Conservation (phyloP, 106 monocot species). For the Chionographis japonica region DNA sequence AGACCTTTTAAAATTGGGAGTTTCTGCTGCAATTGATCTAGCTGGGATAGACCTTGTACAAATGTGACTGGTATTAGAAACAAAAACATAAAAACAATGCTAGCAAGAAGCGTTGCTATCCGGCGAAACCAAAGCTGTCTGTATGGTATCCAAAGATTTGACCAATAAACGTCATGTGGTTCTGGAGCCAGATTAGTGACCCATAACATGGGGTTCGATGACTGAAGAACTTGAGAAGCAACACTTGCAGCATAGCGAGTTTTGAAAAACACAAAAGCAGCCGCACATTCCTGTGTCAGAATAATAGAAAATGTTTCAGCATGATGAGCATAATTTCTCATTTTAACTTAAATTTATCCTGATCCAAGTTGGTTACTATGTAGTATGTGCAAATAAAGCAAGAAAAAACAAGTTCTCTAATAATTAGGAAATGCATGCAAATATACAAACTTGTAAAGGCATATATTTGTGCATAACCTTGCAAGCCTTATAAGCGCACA, state of each 20-base stretch:
- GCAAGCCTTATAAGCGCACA: too few species aligned
- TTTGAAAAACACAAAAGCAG: constrained; percentile 91
- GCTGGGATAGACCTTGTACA: constrained; percentile 70
- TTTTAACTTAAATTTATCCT: too few species aligned
- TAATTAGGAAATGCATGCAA: too few species aligned
- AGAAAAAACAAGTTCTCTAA: too few species aligned
- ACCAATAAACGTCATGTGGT: constrained; percentile 87
- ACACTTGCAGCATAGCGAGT: constrained; percentile 80
- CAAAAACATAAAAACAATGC: constrained; percentile 63
- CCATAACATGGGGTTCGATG: constrained; percentile 89
- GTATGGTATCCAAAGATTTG: constrained; percentile 81
- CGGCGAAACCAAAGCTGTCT: constrained; percentile 68
- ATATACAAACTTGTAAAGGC: too few species aligned
- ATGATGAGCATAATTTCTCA: too few species aligned
- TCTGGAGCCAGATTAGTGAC: constrained; percentile 84
- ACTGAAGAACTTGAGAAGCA: constrained; percentile 69
- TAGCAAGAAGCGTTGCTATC: constrained; percentile 48
- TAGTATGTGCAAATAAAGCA: too few species aligned
- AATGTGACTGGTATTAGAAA: constrained; percentile 77
- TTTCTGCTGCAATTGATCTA: constrained; percentile 50
- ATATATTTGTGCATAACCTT: too few species aligned
- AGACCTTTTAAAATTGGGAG: constrained; percentile 67
- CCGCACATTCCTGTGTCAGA: constrained; percentile 56
- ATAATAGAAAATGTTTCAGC: not conserved
- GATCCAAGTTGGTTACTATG: too few species aligned